phyloP scores from a whole-genome alignment of 169 alveolate genomes.

The Plasmodium sp. region DNA sequence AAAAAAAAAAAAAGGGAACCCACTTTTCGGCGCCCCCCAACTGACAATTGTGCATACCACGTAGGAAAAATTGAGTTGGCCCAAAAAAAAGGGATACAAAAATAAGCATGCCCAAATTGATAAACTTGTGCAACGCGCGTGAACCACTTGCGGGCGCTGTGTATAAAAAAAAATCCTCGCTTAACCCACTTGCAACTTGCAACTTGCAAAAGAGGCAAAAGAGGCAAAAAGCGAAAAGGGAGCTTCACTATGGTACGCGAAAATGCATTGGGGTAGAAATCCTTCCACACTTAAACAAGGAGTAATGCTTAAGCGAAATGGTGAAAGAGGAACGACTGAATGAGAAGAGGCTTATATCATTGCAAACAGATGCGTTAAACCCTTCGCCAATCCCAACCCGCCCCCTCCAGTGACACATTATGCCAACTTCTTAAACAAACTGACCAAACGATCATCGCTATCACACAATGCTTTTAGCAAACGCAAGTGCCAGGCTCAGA shows the following conservation, averaged over 20 bases:
- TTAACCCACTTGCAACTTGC: background rate
- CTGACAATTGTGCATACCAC: background rate
- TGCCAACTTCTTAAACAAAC: background rate
- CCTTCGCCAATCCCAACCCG: background rate
- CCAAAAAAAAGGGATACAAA: background rate
- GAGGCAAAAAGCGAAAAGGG: background rate
- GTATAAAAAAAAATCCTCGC: background rate
- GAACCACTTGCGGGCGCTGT: background rate
- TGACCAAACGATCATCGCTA: background rate
- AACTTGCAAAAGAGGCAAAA: background rate
- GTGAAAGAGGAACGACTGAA: background rate
- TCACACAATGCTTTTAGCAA: conserved; percentile 23
- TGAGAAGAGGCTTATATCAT: background rate
- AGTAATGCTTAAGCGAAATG: background rate
- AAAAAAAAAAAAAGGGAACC: background rate
- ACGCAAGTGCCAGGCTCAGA: conserved; percentile 3
- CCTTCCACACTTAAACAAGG: background rate
- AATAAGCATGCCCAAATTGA: background rate
- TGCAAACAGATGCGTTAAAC: background rate
- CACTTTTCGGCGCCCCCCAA: background rate
- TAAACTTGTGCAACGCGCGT: background rate
- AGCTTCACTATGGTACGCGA: background rate
- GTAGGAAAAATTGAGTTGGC: background rate
- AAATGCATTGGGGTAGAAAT: background rate
- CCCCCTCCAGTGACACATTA: background rate